A percentile compares a stretch with the other conserved stretches of the same genome.
Conservation (phyloP, 169 alveolate species). For the Plasmodium fragile region DNA sequence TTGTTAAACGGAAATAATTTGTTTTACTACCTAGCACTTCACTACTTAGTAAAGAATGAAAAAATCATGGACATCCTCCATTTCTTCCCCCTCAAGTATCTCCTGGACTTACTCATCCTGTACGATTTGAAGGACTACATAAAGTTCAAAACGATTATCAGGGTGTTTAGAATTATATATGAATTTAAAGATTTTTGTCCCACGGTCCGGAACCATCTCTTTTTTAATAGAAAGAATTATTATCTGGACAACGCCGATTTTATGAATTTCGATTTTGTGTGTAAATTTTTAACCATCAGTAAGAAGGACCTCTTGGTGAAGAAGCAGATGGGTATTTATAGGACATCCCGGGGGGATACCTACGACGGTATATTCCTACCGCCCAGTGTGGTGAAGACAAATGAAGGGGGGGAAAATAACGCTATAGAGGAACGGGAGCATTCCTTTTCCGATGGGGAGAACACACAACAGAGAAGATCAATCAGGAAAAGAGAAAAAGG, state of each 20-base stretch:
- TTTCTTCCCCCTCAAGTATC: slow-evolving; percentile 46
- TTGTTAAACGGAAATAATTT: slow-evolving; percentile 58
- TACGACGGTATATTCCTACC: not conserved
- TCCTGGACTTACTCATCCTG: slow-evolving; percentile 45
- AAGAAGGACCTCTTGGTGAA: not conserved
- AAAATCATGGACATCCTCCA: slow-evolving; percentile 59
- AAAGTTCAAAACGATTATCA: slow-evolving; percentile 36
- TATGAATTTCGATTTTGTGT: slow-evolving; percentile 55
- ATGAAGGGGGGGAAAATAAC: not conserved
- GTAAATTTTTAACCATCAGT: slow-evolving; percentile 34
- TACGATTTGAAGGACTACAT: slow-evolving; percentile 69
- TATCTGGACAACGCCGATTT: slow-evolving; percentile 43
- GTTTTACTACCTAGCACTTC: slow-evolving; percentile 58
- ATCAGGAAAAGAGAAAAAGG: not conserved
- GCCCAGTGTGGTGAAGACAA: not conserved
- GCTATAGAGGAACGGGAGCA: not conserved
- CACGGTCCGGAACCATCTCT: slow-evolving; percentile 3
- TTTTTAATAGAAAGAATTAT: slow-evolving; percentile 48
- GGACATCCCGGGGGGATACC: not conserved
- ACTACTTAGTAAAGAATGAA: slow-evolving; percentile 55
- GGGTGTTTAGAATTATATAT: slow-evolving; percentile 62
- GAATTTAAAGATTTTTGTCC: slow-evolving; percentile 70
- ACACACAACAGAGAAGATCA: not conserved
- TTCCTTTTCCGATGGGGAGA: slow-evolving; percentile 3
- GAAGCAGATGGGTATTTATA: not conserved